These are phyloP conservation scores for Pseudogymnoascus sp. DNA, from an alignment of 2,329 filamentous ascomycete species.

Conservation along the genomic window DNA sequence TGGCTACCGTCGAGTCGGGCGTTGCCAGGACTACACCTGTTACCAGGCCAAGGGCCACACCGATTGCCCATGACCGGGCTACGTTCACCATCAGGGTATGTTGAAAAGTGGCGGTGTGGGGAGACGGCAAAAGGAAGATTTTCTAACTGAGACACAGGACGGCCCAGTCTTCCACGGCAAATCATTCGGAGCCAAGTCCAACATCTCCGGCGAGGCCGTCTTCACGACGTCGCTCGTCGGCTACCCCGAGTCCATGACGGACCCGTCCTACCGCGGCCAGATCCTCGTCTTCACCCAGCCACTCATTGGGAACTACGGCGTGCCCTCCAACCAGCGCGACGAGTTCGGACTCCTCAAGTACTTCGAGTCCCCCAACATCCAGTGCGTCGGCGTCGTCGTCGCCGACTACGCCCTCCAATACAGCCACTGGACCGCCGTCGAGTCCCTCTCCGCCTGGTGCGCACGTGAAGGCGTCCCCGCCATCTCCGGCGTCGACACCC, in stretches of 20 bases:
- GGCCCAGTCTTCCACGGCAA: constrained; percentile 94
- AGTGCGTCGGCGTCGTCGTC: constrained; percentile 91
- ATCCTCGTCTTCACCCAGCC: constrained; percentile 98
- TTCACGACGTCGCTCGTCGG: constrained; percentile 97
- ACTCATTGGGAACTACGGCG: constrained; percentile 96
- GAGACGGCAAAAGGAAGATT: constrained; percentile 19
- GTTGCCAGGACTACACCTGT: constrained; percentile 60
- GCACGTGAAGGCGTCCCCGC: constrained; percentile 91
- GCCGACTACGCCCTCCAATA: constrained; percentile 89
- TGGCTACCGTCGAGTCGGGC: constrained; percentile 58
- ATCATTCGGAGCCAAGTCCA: constrained; percentile 91
- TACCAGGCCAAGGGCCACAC: constrained; percentile 50
- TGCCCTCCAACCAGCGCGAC: constrained; percentile 78
- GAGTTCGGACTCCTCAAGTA: constrained; percentile 88
- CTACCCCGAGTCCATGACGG: constrained; percentile 91
- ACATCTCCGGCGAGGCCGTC: constrained; percentile 95
- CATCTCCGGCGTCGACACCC: constrained; percentile 94
- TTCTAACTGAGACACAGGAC: constrained; percentile 46
- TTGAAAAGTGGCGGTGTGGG: neutral
- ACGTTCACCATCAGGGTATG: constrained; percentile 88
- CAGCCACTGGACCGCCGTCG: constrained; percentile 97
- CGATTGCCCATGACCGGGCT: constrained; percentile 65
- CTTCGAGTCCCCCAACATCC: constrained; percentile 96
- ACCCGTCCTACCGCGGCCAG: constrained; percentile 83
- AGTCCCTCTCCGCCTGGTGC: constrained; percentile 90